Evolutionary conservation across 345 rosid species (phyloP), one percentile per base, ranked within the genome.

Genomic region (Noccaea bulbosa): DNA sequence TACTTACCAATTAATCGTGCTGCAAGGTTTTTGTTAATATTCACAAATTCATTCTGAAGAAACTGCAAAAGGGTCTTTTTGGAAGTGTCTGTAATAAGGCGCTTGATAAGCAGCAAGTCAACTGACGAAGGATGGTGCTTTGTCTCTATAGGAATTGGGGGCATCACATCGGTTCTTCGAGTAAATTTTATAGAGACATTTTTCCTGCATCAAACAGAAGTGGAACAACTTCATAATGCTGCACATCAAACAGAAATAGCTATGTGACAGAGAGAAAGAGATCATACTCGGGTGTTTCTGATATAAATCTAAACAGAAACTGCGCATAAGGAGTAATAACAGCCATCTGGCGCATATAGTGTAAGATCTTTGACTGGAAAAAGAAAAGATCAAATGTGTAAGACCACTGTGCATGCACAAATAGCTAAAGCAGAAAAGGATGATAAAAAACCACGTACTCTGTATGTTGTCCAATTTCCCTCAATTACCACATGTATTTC

Each of bases 291-390:
- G 91, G 65, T 53, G 87, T 45, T 51, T 91, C 96, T 8, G 97
- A 80, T 72, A 91, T 69, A 80, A 87, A 93, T 83, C 71, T 86
- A 79, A 93, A 93, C 16, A 87, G 72, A 80, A 93, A 93, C 65
- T 93, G 94, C 12, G 97, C 90, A 70, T 93, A 93, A 2, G 97
- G 98, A 37, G 98, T 93, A 79, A 93, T 91, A 68, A 93, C 96
- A 73, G 98, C 98, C 98, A 93, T 93, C 75, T 93, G 97, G 72
- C 98, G 85, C 96, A 93, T 89, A 77, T 87, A 93, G 78, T 93
- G 98, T 87, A 91, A 83, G 81, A 93, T 93, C 80, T 93, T 93
- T 47, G 97, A 91, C 98, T 91, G 88, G 78, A 85, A 37, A 37
- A 67, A 59, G 38, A 74, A 56, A 38, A 80, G 43, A 56, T 57